phyloP scores from a whole-genome alignment of 805 yeast genomes.

The Lipomyces starkeyi region DNA sequence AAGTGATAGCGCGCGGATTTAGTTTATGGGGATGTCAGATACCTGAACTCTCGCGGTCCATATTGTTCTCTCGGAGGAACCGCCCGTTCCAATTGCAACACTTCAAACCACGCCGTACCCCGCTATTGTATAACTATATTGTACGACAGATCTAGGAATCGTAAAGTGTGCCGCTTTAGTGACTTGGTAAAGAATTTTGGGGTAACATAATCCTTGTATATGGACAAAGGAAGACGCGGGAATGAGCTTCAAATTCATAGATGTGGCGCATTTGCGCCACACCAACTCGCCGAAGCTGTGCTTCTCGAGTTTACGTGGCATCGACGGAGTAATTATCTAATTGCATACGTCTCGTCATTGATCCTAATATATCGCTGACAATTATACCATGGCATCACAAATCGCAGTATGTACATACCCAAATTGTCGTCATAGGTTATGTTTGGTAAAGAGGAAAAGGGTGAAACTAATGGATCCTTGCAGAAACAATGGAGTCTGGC shows the following conservation, averaged over 20 bases:
- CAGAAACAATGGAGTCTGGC: slow-evolving; percentile 31
- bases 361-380: neutral
- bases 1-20: neutral
- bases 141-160: neutral
- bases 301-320: neutral
- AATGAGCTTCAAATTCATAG: neutral
- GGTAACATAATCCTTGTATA: neutral
- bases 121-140: neutral
- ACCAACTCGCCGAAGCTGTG: neutral
- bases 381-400: neutral
- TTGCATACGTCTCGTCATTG: neutral
- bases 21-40: neutral
- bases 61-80: neutral
- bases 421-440: neutral
- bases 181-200: neutral
- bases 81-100: neutral
- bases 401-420: neutral
- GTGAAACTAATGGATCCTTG: neutral
- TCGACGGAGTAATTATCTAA: neutral
- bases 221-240: neutral
- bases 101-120: neutral
- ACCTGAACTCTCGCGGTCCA: slow-evolving; percentile 3
- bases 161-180: neutral
- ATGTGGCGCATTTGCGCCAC: neutral
- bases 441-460: too few species aligned